Evolutionary conservation across 2,329 filamentous ascomycete species (phyloP), one percentile per base, ranked within the genome.

Genomic region (Emergomyces orientalis): DNA sequence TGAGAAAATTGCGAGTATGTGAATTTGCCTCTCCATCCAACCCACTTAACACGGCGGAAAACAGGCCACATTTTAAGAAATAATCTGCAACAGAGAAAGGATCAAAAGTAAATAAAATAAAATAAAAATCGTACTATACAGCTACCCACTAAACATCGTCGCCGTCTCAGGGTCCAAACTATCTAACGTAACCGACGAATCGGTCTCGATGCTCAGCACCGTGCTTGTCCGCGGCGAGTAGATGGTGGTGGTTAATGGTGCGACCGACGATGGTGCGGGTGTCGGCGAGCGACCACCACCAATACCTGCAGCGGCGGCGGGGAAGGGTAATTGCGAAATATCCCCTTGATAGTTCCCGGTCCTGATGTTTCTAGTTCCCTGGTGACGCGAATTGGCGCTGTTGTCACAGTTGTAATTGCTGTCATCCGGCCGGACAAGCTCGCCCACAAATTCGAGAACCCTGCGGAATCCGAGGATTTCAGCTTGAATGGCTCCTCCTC

Each of bases 361-460:
- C 27, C 51, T 7, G 4, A 14, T 19, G 11, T 49, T 17, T 17
- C 47, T 45, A 14, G 39, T n/a, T 32, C n/a, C 47, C 34, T 25
- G 27, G 0, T 11, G 47, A 8, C 32, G 60, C 22, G 3, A 45
- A 34, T 34, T 39, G n/a, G 7, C 5, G 57, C 22, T 22, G 52
- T 17, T 55, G 60, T 22, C 52, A 55, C 9, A 25, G 62, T 52
- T 37, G 37, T 41, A 32, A 61, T 54, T 43, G 60, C 43, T 51
- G 62, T 74, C 73, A 61, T 75, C 73, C 17, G 77, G 77, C 34
- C 73, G 69, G 37, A 82, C 75, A 11, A 83, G 71, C 51, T 79
- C 75, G 51, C 78, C 77, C 1, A 85, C 82, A 32, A 83, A 79
- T 59, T 81, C 78, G 58, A 83, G 80, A 0, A 82, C 81, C 22